Evolutionary conservation across 164 flowering plant genomes (phyloP).

Genomic region (Vitis amurensis): DNA sequence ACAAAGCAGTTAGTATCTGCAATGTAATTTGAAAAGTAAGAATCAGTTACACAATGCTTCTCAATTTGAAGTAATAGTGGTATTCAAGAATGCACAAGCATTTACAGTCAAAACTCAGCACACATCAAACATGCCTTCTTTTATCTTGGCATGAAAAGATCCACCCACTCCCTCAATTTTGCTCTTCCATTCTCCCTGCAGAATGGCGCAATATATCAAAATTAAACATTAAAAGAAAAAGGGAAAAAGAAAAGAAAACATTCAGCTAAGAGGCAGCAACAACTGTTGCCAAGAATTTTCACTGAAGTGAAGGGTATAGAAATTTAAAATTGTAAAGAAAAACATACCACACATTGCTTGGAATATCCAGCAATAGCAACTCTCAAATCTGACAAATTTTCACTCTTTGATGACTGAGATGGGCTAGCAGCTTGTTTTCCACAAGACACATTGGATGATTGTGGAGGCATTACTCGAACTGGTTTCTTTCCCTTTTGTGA

Average conservation of each 20-base stretch:
- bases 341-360: slow-evolving; percentile 52
- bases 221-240: background rate
- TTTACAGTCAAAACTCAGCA: background rate
- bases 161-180: slow-evolving; percentile 79
- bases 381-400: slow-evolving; percentile 60
- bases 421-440: slow-evolving; percentile 36
- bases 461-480: slow-evolving; percentile 61
- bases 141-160: slow-evolving; percentile 60
- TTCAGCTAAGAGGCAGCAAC: background rate
- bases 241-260: background rate
- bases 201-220: slow-evolving; percentile 1
- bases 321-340: background rate
- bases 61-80: slow-evolving; percentile 1
- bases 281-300: background rate
- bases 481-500: slow-evolving; percentile 77
- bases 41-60: background rate
- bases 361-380: slow-evolving; percentile 59
- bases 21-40: slow-evolving; percentile 13
- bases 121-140: slow-evolving; percentile 53
- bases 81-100: background rate
- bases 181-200: slow-evolving; percentile 68
- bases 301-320: background rate
- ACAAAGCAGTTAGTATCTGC: slow-evolving; percentile 83
- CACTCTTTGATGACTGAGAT: slow-evolving; percentile 40
- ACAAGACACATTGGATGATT: slow-evolving; percentile 30